phyloP scores from a whole-genome alignment of 495 filamentous ascomycete genomes.

The Hypoxylon lienhwacheense region DNA sequence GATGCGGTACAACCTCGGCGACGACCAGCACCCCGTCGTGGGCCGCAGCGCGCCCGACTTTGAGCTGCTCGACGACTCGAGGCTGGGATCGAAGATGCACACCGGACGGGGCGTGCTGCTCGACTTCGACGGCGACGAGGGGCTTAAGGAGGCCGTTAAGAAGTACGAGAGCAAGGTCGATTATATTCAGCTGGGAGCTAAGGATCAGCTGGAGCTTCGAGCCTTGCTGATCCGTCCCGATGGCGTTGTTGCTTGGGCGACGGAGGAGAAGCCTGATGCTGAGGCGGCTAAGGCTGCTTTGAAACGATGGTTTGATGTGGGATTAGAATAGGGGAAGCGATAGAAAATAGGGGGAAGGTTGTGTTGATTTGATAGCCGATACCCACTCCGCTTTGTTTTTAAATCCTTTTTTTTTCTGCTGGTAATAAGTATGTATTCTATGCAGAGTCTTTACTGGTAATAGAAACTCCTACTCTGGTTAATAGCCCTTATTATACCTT shows the following conservation, averaged over 20 bases:
- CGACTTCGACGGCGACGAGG: slow-evolving; percentile 21
- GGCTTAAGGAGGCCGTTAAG: slow-evolving; percentile 11
- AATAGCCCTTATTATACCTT: too few relatives aligned
- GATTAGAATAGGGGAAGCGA: too few relatives aligned
- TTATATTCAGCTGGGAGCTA: slow-evolving; percentile 28
- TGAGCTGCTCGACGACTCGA: slow-evolving; percentile 32
- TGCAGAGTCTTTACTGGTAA: too few relatives aligned
- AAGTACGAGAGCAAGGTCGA: slow-evolving; percentile 24
- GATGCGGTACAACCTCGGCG: slow-evolving; percentile 34
- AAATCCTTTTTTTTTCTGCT: too few relatives aligned
- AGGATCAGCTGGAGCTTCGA: slow-evolving; percentile 29
- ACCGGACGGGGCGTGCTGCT: slow-evolving; percentile 30
- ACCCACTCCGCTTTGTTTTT: too few relatives aligned
- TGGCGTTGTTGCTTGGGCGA: slow-evolving; percentile 41
- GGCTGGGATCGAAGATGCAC: slow-evolving; percentile 32
- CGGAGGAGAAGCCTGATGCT: slow-evolving; percentile 15
- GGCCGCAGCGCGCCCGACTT: slow-evolving; percentile 39
- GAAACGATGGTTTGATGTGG: slow-evolving; percentile 13
- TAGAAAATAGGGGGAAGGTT: too few relatives aligned
- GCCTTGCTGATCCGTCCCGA: slow-evolving; percentile 41
- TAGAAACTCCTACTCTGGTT: too few relatives aligned
- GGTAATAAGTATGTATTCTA: too few relatives aligned
- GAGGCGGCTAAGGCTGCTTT: slow-evolving; percentile 20
- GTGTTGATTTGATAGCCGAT: too few relatives aligned
- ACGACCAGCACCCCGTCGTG: slow-evolving; percentile 32